These are phyloP conservation scores for Coemansia sp. DNA, from an alignment of 192 early-diverging fungal species.

Conservation along the genomic window DNA sequence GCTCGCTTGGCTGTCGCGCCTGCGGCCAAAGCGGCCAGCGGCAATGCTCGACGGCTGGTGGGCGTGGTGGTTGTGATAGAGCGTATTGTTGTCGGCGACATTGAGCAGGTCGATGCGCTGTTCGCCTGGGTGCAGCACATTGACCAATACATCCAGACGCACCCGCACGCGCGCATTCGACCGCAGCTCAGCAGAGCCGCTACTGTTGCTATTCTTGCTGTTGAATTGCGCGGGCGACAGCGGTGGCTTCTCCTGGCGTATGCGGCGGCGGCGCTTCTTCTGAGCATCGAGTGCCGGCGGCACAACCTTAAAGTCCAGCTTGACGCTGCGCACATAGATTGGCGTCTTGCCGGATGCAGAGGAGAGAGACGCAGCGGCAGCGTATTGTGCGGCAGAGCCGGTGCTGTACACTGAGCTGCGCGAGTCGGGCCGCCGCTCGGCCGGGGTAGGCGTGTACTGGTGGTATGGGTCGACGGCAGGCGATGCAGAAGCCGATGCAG, in stretches of 20 bases:
- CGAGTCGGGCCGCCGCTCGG: slow-evolving; percentile 9
- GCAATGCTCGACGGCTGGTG: background rate
- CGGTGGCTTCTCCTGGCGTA: background rate
- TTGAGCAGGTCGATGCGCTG: slow-evolving; percentile 14
- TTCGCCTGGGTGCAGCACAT: slow-evolving; percentile 15
- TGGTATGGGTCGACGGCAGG: background rate
- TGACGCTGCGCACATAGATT: slow-evolving; percentile 9
- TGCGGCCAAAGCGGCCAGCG: background rate
- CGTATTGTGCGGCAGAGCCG: slow-evolving; percentile 1
- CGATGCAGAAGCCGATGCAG: background rate
- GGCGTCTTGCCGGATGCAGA: slow-evolving; percentile 22
- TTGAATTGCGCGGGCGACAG: background rate
- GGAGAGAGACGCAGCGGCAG: too few relatives aligned
- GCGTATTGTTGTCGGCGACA: too few relatives aligned
- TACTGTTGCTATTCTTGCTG: slow-evolving; percentile 2
- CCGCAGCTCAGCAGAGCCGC: too few relatives aligned
- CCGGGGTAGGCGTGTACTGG: background rate
- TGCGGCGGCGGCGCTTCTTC: background rate
- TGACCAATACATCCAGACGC: slow-evolving; percentile 14
- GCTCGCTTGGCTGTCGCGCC: background rate
- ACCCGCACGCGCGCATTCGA: slow-evolving; percentile 7
- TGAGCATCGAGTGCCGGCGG: slow-evolving; percentile 9
- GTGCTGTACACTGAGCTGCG: slow-evolving; percentile 11
- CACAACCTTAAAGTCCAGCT: slow-evolving; percentile 14
- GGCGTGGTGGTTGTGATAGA: too few relatives aligned